Evolutionary conservation across 83 land plant species (phyloP).

Genomic region (Diphasiastrum complanatum): DNA sequence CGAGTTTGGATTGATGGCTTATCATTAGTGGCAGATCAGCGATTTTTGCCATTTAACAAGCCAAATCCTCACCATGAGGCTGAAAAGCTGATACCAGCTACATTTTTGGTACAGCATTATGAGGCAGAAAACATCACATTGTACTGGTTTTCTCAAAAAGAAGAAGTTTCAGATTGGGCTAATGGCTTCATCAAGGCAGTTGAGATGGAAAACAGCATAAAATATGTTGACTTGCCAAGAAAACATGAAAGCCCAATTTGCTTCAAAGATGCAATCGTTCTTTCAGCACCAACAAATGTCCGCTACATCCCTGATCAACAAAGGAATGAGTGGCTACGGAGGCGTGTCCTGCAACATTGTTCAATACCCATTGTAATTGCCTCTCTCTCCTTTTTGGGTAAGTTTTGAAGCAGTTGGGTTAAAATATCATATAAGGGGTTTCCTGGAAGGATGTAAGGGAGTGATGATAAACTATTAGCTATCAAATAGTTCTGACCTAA

Average conservation of each 20-base stretch:
- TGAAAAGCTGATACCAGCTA: slow-evolving; percentile 47
- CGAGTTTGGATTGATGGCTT: slow-evolving; percentile 33
- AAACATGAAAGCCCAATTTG: slow-evolving; percentile 26
- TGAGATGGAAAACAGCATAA: slow-evolving; percentile 18
- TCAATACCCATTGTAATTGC: slow-evolving; percentile 23
- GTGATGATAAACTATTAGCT: not conserved
- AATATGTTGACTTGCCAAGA: slow-evolving; percentile 27
- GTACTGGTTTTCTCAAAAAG: slow-evolving; percentile 31
- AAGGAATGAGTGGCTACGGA: slow-evolving; percentile 33
- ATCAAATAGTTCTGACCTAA: not conserved
- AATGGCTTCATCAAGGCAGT: slow-evolving; percentile 37
- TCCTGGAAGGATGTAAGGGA: not conserved
- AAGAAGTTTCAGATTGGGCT: slow-evolving; percentile 39
- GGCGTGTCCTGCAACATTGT: slow-evolving; percentile 26
- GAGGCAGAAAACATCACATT: slow-evolving; percentile 17
- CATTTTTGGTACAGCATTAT: slow-evolving; percentile 19
- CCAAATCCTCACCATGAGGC: slow-evolving; percentile 58
- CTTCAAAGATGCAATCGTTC: slow-evolving; percentile 40
- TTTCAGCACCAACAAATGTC: slow-evolving; percentile 35
- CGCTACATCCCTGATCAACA: slow-evolving; percentile 29
- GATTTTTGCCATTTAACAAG: slow-evolving; percentile 36
- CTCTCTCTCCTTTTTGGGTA: not conserved
- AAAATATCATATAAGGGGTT: not conserved
- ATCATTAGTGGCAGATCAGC: slow-evolving; percentile 38
- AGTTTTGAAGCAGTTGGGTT: not conserved